These are phyloP conservation scores for Dactylorhiza incarnata DNA, from an alignment of 106 monocot species.

Conservation along the genomic window DNA sequence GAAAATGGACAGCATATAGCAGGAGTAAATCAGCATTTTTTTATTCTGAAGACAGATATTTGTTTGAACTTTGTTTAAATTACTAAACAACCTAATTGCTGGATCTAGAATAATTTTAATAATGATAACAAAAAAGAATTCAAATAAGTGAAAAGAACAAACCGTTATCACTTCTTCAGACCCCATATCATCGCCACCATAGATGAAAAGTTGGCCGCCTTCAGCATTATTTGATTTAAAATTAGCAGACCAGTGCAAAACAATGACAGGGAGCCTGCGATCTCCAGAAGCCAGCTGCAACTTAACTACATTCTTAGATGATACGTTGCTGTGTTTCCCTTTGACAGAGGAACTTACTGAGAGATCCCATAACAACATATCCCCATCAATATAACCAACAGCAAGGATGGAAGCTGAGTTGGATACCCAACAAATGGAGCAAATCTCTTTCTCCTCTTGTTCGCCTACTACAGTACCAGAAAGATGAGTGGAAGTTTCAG, in stretches of 20 bases:
- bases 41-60: background rate
- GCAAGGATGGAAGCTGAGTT: conserved; percentile 51
- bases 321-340: conserved; percentile 23
- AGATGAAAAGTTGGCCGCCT: conserved; percentile 77
- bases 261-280: conserved; percentile 88
- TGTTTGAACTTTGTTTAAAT: background rate
- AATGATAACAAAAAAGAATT: background rate
- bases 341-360: conserved; percentile 37
- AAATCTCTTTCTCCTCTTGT: conserved; percentile 70
- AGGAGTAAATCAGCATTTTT: background rate
- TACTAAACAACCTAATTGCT: background rate
- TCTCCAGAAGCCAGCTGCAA: conserved; percentile 77
- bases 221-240: conserved; percentile 38
- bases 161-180: conserved; percentile 99
- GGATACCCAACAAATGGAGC: conserved; percentile 91
- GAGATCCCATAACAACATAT: conserved; percentile 83
- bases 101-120: background rate
- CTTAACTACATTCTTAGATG: conserved; percentile 63
- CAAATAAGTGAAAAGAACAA: conserved; percentile 3
- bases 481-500: conserved; percentile 15
- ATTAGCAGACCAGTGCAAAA: conserved; percentile 79
- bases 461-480: conserved; percentile 19
- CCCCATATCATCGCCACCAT: conserved; percentile 97
- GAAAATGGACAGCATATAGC: background rate
- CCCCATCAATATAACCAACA: conserved; percentile 89